These are phyloP conservation scores for Ceratobasidium sp. DNA, from an alignment of 1,284 basidiomycete species.

Conservation along the genomic window DNA sequence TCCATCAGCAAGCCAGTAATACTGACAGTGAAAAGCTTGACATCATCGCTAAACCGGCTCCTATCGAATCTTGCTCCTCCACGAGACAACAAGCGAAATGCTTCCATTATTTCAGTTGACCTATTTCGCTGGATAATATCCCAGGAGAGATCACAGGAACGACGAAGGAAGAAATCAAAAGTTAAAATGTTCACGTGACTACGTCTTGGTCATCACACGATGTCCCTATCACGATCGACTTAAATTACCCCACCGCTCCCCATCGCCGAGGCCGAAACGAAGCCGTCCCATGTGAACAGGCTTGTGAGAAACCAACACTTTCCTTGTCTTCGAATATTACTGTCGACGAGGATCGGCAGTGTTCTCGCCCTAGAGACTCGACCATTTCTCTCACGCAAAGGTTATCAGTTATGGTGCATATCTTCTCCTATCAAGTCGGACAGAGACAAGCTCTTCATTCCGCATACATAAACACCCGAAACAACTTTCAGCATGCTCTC, in stretches of 20 bases:
- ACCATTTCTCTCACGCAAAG: constrained; percentile 23
- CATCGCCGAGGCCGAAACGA: not conserved
- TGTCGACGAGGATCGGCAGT: not conserved
- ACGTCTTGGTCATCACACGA: not conserved
- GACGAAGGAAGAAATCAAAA: constrained; percentile 22
- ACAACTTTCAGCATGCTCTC: not conserved
- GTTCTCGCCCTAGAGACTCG: not conserved
- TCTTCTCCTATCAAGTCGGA: constrained; percentile 2
- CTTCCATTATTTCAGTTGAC: constrained; percentile 60
- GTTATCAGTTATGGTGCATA: constrained; percentile 17
- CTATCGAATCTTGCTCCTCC: constrained; percentile 86
- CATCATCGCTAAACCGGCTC: constrained; percentile 77
- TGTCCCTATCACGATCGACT: not conserved
- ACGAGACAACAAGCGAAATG: constrained; percentile 82
- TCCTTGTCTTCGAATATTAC: not conserved
- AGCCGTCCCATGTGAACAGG: constrained; percentile 4
- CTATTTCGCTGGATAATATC: not conserved
- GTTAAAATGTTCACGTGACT: constrained; percentile 35
- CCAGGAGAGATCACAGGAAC: not conserved
- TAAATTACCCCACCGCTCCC: not conserved
- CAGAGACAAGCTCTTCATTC: not conserved
- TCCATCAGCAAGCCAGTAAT: constrained; percentile 35
- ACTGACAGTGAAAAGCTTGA: constrained; percentile 78
- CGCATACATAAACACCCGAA: not conserved
- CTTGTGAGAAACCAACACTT: not conserved